Evolutionary conservation across 331 rosid genomes (phyloP).

Genomic region (Dryas integrifolia): DNA sequence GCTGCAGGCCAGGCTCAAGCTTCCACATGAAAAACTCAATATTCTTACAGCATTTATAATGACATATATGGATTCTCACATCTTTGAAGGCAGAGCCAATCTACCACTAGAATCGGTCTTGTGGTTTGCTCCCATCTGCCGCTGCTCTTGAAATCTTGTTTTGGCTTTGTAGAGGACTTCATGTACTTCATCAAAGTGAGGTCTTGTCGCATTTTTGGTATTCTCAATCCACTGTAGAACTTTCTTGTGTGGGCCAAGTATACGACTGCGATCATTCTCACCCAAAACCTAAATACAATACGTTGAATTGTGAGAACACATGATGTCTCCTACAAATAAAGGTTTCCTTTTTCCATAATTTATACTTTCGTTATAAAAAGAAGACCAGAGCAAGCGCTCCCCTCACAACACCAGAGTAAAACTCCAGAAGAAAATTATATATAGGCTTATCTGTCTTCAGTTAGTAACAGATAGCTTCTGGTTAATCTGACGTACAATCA

Average conservation of each 20-base stretch:
- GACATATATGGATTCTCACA: constrained; percentile 22
- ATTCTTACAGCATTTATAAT: not conserved
- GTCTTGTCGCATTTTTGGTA: constrained; percentile 67
- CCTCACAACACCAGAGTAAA: not conserved
- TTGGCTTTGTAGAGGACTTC: constrained; percentile 47
- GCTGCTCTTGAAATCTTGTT: constrained; percentile 38
- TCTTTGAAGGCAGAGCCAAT: constrained; percentile 32
- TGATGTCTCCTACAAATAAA: not conserved
- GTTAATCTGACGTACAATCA: not conserved
- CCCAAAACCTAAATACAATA: constrained; percentile 55
- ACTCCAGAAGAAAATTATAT: not conserved
- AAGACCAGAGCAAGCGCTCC: not conserved
- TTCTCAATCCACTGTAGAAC: constrained; percentile 80
- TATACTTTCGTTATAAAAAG: not conserved
- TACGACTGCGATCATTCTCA: constrained; percentile 54
- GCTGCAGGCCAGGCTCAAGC: constrained; percentile 5
- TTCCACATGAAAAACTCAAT: not conserved
- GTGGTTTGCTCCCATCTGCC: constrained; percentile 13
- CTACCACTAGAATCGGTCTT: constrained; percentile 19
- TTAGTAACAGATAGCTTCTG: not conserved
- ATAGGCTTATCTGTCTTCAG: not conserved
- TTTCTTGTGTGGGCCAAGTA: constrained; percentile 76
- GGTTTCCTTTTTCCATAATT: not conserved
- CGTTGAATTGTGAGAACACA: constrained; percentile 7
- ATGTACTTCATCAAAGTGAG: constrained; percentile 82